These are phyloP conservation scores for Tricholoma sp. DNA, from an alignment of 768 basidiomycete genomes.

Conservation along the genomic window DNA sequence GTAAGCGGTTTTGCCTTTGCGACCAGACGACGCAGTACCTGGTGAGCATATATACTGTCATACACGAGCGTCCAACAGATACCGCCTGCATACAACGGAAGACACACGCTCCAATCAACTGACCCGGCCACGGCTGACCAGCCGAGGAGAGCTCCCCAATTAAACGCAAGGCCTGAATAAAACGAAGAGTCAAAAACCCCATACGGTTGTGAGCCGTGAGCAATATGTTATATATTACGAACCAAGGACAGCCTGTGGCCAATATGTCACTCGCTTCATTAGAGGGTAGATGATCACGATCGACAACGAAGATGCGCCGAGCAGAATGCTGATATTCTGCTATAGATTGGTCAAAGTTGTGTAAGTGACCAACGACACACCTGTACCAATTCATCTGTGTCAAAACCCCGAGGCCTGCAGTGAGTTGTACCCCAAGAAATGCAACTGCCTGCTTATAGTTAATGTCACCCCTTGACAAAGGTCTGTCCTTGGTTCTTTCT, in stretches of 20 bases:
- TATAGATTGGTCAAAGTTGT: neutral
- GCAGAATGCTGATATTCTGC: conserved; percentile 57
- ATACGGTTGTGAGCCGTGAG: neutral
- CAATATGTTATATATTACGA: conserved; percentile 18
- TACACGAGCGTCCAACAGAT: conserved; percentile 94
- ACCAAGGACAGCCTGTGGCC: conserved; percentile 97
- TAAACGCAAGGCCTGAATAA: conserved; percentile 79
- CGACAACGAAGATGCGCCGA: conserved; percentile 88
- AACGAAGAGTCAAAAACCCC: neutral
- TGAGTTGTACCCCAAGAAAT: conserved; percentile 81
- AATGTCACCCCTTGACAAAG: conserved; percentile 82
- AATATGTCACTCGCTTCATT: conserved; percentile 96
- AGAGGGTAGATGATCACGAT: conserved; percentile 88
- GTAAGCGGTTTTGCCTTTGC: neutral
- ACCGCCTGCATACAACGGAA: conserved; percentile 88
- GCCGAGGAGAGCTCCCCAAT: conserved; percentile 95
- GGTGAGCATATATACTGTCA: conserved; percentile 97
- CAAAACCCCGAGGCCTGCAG: conserved; percentile 78
- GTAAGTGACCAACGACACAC: conserved; percentile 37
- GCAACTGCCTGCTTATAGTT: conserved; percentile 66
- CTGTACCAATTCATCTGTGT: conserved; percentile 95
- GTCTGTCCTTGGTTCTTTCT: conserved; percentile 87
- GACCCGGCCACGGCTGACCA: conserved; percentile 90
- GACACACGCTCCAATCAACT: conserved; percentile 76
- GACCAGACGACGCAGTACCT: conserved; percentile 40